Conservation (phyloP, 768 basidiomycete species). For the Kwoniella dendrophila region DNA sequence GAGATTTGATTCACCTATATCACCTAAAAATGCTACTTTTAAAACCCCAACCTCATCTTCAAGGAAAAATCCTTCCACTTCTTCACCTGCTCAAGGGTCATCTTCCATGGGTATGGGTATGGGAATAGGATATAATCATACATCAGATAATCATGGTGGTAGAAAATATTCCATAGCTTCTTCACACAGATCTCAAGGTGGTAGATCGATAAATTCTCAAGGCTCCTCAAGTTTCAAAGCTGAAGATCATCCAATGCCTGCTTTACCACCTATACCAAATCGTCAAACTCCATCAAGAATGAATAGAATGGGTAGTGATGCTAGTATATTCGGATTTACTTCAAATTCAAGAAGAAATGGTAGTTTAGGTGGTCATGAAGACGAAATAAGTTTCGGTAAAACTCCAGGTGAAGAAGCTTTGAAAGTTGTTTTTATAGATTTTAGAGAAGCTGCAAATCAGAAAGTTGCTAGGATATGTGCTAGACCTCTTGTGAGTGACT, state of each 20-base stretch:
- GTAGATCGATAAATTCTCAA: conserved; percentile 38
- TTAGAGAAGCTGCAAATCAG: conserved; percentile 74
- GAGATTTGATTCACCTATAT: conserved; percentile 38
- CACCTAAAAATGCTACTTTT: conserved; percentile 31
- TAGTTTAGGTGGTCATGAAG: conserved; percentile 62
- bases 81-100: conserved; percentile 27
- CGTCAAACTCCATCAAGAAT: conserved; percentile 34
- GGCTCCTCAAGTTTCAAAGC: conserved; percentile 40
- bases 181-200: conserved; percentile 36
- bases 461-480: conserved; percentile 77
- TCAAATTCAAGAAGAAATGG: conserved; percentile 27
- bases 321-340: conserved; percentile 31
- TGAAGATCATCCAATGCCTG: conserved; percentile 43
- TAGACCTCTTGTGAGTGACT: conserved; percentile 65
- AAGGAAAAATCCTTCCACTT: conserved; percentile 20
- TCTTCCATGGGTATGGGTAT: no score
- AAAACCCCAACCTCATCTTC: conserved; percentile 22
- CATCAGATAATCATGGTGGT: conserved; percentile 20
- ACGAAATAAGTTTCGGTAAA: conserved; percentile 69
- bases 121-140: no score
- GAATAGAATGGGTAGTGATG: conserved; percentile 42
- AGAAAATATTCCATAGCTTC: conserved; percentile 44
- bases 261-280: conserved; percentile 45
- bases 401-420: conserved; percentile 86
- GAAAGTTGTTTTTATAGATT: conserved; percentile 83